Conservation (phyloP, 1,284 basidiomycete genomes). For the Ustanciosporium gigantosporum region DNA sequence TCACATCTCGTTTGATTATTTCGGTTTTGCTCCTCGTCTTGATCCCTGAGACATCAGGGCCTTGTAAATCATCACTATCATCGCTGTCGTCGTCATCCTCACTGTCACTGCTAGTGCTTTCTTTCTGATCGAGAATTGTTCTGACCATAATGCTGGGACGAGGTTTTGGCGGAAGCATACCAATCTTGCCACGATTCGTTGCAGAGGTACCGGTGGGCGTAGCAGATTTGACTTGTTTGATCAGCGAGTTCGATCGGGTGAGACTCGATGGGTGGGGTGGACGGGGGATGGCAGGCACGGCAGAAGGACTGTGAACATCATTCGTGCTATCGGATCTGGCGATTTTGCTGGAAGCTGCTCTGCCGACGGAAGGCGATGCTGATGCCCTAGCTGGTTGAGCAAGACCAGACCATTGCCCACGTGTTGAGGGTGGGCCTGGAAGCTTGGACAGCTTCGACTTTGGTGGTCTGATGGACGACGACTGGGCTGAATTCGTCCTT, state of each 20-base stretch:
- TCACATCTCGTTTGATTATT: too few species aligned
- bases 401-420: slow-evolving; percentile 7
- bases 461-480: neutral
- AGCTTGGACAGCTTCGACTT: slow-evolving; percentile 7
- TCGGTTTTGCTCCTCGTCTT: too few species aligned
- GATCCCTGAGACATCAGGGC: slow-evolving; percentile 23
- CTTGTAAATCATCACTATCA: slow-evolving; percentile 4
- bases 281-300: neutral
- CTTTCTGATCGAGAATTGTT: slow-evolving; percentile 17
- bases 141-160: slow-evolving; percentile 3
- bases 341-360: slow-evolving; percentile 20
- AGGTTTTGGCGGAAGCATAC: slow-evolving; percentile 15
- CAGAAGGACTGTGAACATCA: slow-evolving; percentile 1
- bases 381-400: neutral
- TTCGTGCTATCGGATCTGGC: slow-evolving; percentile 6
- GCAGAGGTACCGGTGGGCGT: neutral
- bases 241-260: neutral
- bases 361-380: slow-evolving; percentile 10
- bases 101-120: too few species aligned
- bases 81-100: slow-evolving; percentile 1
- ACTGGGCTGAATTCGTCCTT: neutral
- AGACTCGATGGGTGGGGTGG: neutral
- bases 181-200: slow-evolving; percentile 14
- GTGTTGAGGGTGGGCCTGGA: slow-evolving; percentile 22
- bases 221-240: neutral